A percentile compares a stretch with the other conserved stretches of the same genome.
Conservation (phyloP, 176 grass and related monocot genomes). For the Aegilops bicornis region DNA sequence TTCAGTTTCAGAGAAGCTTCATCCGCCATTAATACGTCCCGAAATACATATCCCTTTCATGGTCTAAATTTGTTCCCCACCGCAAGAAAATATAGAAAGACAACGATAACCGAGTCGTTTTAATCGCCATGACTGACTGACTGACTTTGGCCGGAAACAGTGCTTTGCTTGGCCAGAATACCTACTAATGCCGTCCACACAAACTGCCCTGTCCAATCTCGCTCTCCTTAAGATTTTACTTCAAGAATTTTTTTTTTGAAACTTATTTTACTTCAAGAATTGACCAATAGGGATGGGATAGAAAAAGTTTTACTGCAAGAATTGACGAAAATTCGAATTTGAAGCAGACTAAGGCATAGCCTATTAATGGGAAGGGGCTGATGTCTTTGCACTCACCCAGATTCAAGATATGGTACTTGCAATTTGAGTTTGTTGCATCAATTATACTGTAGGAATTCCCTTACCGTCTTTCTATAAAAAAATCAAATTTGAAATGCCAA, state of each 20-base stretch:
- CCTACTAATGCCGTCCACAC: neutral
- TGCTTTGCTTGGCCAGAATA: neutral
- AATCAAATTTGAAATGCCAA: neutral
- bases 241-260: too few relatives aligned
- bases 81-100: neutral
- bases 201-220: neutral
- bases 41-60: neutral
- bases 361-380: too few relatives aligned
- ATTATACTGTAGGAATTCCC: too few relatives aligned
- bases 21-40: neutral
- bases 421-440: too few relatives aligned
- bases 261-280: neutral
- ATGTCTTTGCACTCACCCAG: too few relatives aligned
- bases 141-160: neutral
- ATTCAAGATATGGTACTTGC: too few relatives aligned
- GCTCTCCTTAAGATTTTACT: neutral
- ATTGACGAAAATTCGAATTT: neutral
- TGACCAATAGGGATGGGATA: too few relatives aligned
- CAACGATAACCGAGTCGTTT: neutral
- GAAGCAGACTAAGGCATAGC: neutral
- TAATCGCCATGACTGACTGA: neutral
- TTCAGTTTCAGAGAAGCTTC: slow-evolving; percentile 9
- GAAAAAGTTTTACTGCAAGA: too few relatives aligned
- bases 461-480: too few relatives aligned
- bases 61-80: neutral